A percentile compares a stretch with the other conserved stretches of the same genome.
Evolutionary conservation across 2,329 filamentous ascomycete species (phyloP).

Genomic region (Apiospora rasikravindrae): DNA sequence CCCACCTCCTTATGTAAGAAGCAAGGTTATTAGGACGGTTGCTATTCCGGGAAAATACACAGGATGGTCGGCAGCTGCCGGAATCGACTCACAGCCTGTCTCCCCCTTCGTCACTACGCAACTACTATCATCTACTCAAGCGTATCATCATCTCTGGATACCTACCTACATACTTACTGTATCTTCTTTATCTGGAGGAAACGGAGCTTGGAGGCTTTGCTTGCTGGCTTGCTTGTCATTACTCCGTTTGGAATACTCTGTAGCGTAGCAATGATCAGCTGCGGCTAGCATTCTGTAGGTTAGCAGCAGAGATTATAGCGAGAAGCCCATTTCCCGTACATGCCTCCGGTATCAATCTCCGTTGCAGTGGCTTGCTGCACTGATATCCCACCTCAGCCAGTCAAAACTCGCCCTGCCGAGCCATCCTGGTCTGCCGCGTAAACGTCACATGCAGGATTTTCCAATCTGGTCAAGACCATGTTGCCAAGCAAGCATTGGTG

Average conservation of each 20-base stretch:
- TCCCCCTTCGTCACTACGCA: background rate
- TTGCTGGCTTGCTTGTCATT: slow-evolving; percentile 4
- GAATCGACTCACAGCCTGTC: background rate
- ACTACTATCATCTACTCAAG: background rate
- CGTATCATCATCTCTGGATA: background rate
- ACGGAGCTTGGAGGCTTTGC: slow-evolving; percentile 2
- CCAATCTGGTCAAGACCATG: slow-evolving; percentile 1
- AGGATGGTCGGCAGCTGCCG: background rate
- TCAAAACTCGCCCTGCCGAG: background rate
- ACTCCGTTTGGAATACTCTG: slow-evolving; percentile 4
- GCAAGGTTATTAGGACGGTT: background rate
- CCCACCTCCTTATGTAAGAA: slow-evolving; percentile 12
- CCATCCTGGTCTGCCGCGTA: slow-evolving; percentile 13
- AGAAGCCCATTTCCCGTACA: slow-evolving; percentile 17
- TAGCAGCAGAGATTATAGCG: slow-evolving; percentile 6
- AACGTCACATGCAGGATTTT: slow-evolving; percentile 15
- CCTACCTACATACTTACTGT: background rate
- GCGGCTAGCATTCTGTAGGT: background rate
- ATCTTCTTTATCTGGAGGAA: background rate
- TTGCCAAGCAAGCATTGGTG: background rate
- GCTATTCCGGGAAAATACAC: slow-evolving; percentile 2
- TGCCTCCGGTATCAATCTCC: slow-evolving; percentile 26
- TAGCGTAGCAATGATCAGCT: slow-evolving; percentile 9
- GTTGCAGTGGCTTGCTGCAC: slow-evolving; percentile 24
- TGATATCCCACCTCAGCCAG: slow-evolving; percentile 19